A percentile compares a stretch with the other conserved stretches of the same genome.
Evolutionary conservation across 148 eudicot genomes (phyloP).

Genomic region (Fallopia convolvulus): DNA sequence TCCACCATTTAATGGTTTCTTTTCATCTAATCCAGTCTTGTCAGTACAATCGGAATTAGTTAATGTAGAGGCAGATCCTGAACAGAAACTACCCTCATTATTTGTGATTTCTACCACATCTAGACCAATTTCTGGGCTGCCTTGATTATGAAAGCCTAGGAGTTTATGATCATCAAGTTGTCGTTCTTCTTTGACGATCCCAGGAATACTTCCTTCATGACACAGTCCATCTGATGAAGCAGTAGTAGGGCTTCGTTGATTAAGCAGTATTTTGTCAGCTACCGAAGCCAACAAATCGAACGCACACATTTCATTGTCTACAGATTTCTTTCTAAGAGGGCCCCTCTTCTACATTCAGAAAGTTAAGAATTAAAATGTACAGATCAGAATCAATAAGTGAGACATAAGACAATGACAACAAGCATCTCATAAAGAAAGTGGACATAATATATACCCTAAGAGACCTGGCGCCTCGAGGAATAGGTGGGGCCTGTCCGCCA

Average conservation of each 20-base stretch:
- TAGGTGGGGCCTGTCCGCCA: conserved; percentile 71
- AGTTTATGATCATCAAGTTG: conserved; percentile 22
- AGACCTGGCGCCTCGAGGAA: conserved; percentile 80
- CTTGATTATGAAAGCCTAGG: conserved; percentile 26
- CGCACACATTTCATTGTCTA: conserved; percentile 54
- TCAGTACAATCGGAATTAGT: conserved; percentile 44
- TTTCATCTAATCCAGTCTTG: conserved; percentile 27
- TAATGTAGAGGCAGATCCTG: conserved; percentile 39
- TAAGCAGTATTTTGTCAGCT: conserved; percentile 71
- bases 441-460: conserved; percentile 50
- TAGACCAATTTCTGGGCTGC: conserved; percentile 22
- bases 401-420: background rate
- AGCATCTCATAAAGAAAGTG: background rate
- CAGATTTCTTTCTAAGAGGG: conserved; percentile 33
- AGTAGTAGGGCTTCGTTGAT: conserved; percentile 37
- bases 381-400: background rate
- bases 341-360: conserved; percentile 48
- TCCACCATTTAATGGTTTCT: conserved; percentile 16
- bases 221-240: conserved; percentile 17
- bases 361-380: background rate
- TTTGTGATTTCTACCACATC: conserved; percentile 24
- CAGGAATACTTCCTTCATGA: conserved; percentile 21
- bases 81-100: conserved; percentile 29
- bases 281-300: conserved; percentile 84
- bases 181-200: conserved; percentile 27